Conservation (phyloP, 2,329 filamentous ascomycete genomes). For the Fusarium anthophilum region DNA sequence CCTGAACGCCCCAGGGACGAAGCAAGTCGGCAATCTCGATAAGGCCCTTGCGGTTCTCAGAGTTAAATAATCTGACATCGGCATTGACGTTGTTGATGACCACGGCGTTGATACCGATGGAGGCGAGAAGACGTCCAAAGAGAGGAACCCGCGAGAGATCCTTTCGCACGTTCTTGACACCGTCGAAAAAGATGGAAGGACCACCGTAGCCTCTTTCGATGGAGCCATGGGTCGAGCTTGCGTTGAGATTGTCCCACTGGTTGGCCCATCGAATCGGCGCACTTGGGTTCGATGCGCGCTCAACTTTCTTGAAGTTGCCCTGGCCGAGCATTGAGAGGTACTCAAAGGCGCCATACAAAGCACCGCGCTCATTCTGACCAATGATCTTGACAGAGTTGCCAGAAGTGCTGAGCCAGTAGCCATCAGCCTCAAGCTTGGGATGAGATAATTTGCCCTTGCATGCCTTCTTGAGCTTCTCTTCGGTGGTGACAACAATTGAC, state of each 20-base stretch:
- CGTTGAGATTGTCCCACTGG: constrained; percentile 76
- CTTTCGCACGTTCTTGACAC: constrained; percentile 60
- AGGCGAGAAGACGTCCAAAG: constrained; percentile 73
- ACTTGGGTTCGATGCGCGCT: constrained; percentile 63
- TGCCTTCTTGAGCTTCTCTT: constrained; percentile 10
- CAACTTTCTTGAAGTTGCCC: constrained; percentile 56
- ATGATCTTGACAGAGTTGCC: constrained; percentile 63
- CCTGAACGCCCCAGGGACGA: constrained; percentile 72
- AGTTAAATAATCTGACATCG: constrained; percentile 65
- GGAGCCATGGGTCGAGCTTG: constrained; percentile 56
- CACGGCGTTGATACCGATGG: constrained; percentile 72
- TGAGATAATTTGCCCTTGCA: constrained; percentile 3
- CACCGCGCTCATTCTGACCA: constrained; percentile 72
- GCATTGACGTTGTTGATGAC: constrained; percentile 80
- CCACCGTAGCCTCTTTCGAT: constrained; percentile 77
- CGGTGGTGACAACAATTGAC: constrained; percentile 21
- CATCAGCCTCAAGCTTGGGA: constrained; percentile 60
- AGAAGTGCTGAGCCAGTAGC: constrained; percentile 66
- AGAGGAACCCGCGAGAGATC: constrained; percentile 68
- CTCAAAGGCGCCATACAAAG: constrained; percentile 75
- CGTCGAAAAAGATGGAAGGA: constrained; percentile 71
- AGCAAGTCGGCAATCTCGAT: constrained; percentile 70
- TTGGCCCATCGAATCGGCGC: constrained; percentile 75
- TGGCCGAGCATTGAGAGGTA: constrained; percentile 73
- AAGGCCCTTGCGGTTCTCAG: constrained; percentile 67